These are phyloP conservation scores for Saturnispora kantuleensis DNA, from an alignment of 805 yeast species.

Conservation along the genomic window DNA sequence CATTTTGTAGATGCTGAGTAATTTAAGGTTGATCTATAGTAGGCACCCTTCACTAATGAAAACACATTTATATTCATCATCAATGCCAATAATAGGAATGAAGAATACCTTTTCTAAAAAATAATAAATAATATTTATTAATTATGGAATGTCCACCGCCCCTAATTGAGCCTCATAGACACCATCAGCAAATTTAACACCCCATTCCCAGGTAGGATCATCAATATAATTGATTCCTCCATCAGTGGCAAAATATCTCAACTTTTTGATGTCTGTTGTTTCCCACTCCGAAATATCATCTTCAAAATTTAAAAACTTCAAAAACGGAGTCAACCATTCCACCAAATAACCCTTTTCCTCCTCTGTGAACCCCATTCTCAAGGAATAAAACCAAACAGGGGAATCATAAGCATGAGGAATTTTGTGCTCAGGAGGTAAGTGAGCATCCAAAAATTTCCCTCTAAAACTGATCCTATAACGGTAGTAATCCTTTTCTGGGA, in stretches of 20 bases:
- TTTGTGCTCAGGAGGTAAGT: slow-evolving; percentile 17
- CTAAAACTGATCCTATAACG: slow-evolving; percentile 26
- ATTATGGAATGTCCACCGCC: too few relatives aligned
- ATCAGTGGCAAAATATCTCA: slow-evolving; percentile 22
- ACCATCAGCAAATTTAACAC: slow-evolving; percentile 25
- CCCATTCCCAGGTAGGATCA: slow-evolving; percentile 30
- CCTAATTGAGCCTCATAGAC: slow-evolving; percentile 13
- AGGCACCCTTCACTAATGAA: too few relatives aligned
- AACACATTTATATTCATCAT: too few relatives aligned
- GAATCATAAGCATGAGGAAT: slow-evolving; percentile 31
- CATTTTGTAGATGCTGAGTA: not conserved
- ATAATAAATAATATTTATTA: too few relatives aligned
- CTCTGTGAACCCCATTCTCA: slow-evolving; percentile 20
- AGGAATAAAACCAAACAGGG: slow-evolving; percentile 27
- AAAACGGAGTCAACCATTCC: slow-evolving; percentile 24
- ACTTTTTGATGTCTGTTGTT: slow-evolving; percentile 16
- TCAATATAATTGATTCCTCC: slow-evolving; percentile 22
- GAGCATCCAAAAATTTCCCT: slow-evolving; percentile 15
- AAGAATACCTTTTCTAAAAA: too few relatives aligned
- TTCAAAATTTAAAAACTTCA: slow-evolving; percentile 22
- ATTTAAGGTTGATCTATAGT: not conserved
- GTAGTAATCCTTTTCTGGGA: slow-evolving; percentile 20
- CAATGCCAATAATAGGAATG: too few relatives aligned
- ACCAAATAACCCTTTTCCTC: slow-evolving; percentile 21
- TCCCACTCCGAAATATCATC: slow-evolving; percentile 23